These are phyloP conservation scores for Patellaria atrata DNA, from an alignment of 495 filamentous ascomycete species.

Conservation along the genomic window DNA sequence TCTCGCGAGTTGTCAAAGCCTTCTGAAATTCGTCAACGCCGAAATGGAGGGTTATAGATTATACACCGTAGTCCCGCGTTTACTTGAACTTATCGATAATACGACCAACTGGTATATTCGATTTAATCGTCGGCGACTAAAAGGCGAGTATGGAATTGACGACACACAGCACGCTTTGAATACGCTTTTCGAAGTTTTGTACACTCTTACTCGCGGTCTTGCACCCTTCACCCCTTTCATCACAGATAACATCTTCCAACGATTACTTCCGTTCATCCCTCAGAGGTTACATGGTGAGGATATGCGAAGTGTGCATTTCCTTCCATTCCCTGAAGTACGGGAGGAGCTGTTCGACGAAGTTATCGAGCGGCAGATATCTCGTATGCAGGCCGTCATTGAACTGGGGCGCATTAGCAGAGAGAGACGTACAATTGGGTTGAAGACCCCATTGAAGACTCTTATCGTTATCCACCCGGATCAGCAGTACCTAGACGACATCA, in stretches of 20 bases:
- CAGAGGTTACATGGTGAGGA: slow-evolving; percentile 50
- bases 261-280: slow-evolving; percentile 68
- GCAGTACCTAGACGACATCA: slow-evolving; percentile 72
- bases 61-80: slow-evolving; percentile 86
- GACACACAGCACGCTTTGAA: slow-evolving; percentile 87
- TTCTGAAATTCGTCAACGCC: slow-evolving; percentile 83
- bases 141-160: slow-evolving; percentile 78
- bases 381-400: slow-evolving; percentile 95
- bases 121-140: slow-evolving; percentile 92
- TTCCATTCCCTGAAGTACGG: slow-evolving; percentile 74
- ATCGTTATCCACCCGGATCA: slow-evolving; percentile 78
- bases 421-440: slow-evolving; percentile 67
- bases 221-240: slow-evolving; percentile 95
- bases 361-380: slow-evolving; percentile 69
- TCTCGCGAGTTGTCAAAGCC: slow-evolving; percentile 79
- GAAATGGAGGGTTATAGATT: slow-evolving; percentile 67
- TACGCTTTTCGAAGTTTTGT: slow-evolving; percentile 93
- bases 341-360: slow-evolving; percentile 76
- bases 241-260: slow-evolving; percentile 83
- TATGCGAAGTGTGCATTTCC: slow-evolving; percentile 78
- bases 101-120: slow-evolving; percentile 99
- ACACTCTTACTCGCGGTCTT: slow-evolving; percentile 69
- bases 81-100: slow-evolving; percentile 80
- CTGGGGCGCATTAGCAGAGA: slow-evolving; percentile 74
- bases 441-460: slow-evolving; percentile 79